These are phyloP conservation scores for Apiospora malaysiana DNA, from an alignment of 2,329 filamentous ascomycete genomes.

Conservation along the genomic window DNA sequence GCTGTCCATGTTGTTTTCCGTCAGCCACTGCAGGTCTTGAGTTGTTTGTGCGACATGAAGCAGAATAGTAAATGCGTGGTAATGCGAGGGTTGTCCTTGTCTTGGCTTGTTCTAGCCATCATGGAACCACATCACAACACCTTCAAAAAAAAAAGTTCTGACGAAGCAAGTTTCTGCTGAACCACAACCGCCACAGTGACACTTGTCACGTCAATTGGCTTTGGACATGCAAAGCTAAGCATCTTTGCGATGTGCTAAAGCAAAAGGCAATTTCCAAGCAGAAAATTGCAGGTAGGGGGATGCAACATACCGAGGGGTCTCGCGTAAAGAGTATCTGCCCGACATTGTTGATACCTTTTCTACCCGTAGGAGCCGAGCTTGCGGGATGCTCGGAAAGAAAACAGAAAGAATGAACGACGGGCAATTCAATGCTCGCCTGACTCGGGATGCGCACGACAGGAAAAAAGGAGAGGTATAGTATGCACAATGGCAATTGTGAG, in stretches of 20 bases:
- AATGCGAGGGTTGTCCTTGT: not conserved
- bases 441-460: not conserved
- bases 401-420: slow-evolving; percentile 34
- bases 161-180: not conserved
- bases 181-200: not conserved
- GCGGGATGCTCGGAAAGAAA: slow-evolving; percentile 22
- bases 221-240: not conserved
- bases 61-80: not conserved
- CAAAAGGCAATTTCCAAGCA: not conserved
- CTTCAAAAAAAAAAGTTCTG: not conserved
- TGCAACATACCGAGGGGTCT: slow-evolving; percentile 34
- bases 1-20: slow-evolving; percentile 40
- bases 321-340: slow-evolving; percentile 35
- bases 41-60: not conserved
- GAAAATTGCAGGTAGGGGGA: not conserved
- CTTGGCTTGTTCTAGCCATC: not conserved
- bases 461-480: slow-evolving; percentile 2
- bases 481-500: not conserved
- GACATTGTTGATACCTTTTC: slow-evolving; percentile 30
- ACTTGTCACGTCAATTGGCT: not conserved
- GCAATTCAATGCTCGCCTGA: slow-evolving; percentile 35
- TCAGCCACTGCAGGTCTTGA: slow-evolving; percentile 2
- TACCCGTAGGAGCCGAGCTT: slow-evolving; percentile 20
- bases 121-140: not conserved
- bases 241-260: not conserved